Evolutionary conservation across 495 filamentous ascomycete species (phyloP).

Genomic region (Neurospora sp.): DNA sequence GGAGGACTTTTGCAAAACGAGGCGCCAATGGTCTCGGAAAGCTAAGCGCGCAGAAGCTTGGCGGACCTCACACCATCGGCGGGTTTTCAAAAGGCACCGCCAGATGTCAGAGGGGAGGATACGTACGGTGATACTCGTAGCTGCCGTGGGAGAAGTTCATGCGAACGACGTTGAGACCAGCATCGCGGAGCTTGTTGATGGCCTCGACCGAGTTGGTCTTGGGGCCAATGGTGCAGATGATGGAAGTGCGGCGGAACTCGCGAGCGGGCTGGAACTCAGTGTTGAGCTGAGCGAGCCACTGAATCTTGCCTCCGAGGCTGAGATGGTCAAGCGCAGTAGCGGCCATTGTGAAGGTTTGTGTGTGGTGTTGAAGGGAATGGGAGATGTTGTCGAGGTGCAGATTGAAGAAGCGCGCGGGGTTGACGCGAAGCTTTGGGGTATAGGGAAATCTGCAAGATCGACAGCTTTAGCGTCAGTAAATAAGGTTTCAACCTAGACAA

Average conservation of each 20-base stretch:
- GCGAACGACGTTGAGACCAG: constrained; percentile 92
- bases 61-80: constrained; percentile 12
- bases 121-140: constrained; percentile 52
- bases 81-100: not conserved
- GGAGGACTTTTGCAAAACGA: not conserved
- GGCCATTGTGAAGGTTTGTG: constrained; percentile 38
- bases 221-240: constrained; percentile 97
- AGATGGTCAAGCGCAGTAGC: constrained; percentile 68
- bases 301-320: constrained; percentile 66
- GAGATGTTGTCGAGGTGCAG: not conserved
- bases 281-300: constrained; percentile 75
- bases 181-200: constrained; percentile 82
- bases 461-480: not conserved
- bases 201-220: constrained; percentile 98
- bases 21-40: not conserved
- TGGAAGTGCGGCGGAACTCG: constrained; percentile 91
- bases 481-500: not conserved
- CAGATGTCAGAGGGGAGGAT: not conserved
- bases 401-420: constrained; percentile 10
- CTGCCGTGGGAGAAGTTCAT: constrained; percentile 98
- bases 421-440: not conserved
- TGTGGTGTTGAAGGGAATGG: not conserved
- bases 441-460: not conserved
- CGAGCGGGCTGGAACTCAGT: constrained; percentile 70
- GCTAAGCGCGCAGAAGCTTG: not conserved